Evolutionary conservation across 768 basidiomycete species (phyloP).

Genomic region (Mycena rebaudengoi): DNA sequence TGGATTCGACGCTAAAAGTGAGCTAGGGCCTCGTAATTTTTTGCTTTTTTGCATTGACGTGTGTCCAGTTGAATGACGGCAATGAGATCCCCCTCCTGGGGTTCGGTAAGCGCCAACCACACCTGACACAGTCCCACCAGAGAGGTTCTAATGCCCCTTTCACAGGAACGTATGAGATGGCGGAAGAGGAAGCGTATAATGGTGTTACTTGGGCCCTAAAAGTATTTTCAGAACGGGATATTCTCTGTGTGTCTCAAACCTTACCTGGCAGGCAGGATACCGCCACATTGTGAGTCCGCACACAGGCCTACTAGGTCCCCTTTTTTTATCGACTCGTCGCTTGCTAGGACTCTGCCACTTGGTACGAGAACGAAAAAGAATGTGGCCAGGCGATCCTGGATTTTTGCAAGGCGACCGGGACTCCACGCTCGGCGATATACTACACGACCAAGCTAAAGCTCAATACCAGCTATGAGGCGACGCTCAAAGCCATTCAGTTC

Average conservation of each 20-base stretch:
- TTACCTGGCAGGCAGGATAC: slow-evolving; percentile 61
- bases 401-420: slow-evolving; percentile 55
- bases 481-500: slow-evolving; percentile 56
- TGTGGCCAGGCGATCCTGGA: slow-evolving; percentile 68
- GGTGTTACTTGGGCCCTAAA: slow-evolving; percentile 70
- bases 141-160: slow-evolving; percentile 9
- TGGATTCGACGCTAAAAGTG: slow-evolving; percentile 18
- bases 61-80: slow-evolving; percentile 56
- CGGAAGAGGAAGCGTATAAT: slow-evolving; percentile 62
- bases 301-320: slow-evolving; percentile 31
- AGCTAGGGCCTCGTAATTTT: neutral
- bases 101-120: slow-evolving; percentile 48
- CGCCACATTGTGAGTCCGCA: slow-evolving; percentile 61
- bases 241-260: slow-evolving; percentile 9
- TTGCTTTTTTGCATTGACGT: neutral
- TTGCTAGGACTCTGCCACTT: slow-evolving; percentile 55
- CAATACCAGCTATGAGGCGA: slow-evolving; percentile 61
- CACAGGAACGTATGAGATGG: slow-evolving; percentile 68
- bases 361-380: slow-evolving; percentile 74
- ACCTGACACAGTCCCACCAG: neutral
- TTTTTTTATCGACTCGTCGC: slow-evolving; percentile 18
- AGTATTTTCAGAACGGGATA: slow-evolving; percentile 40
- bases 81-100: slow-evolving; percentile 66
- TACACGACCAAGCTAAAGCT: slow-evolving; percentile 75
- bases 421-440: slow-evolving; percentile 68